Evolutionary conservation across 2,329 filamentous ascomycete species (phyloP), one percentile per base, ranked within the genome.

Genomic region (Monosporascus cannonballus): DNA sequence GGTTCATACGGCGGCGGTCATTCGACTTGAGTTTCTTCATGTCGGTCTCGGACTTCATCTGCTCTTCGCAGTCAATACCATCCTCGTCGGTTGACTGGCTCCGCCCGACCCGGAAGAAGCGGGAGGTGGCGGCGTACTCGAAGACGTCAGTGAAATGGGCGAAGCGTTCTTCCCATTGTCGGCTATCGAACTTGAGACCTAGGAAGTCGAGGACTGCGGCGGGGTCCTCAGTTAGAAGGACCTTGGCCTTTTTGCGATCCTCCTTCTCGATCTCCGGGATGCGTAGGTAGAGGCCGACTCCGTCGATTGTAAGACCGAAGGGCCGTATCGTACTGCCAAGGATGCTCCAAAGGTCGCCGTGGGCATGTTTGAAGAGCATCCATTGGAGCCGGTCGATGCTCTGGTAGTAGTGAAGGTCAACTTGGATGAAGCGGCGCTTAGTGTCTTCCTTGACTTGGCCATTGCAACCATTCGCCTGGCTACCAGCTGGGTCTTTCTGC

Each of bases 271-370:
- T 83, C 63, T 90, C 85, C 4, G 79, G 75, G 17, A 92, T 77
- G 0, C 87, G 80, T 0, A 93, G 60, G 64, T 78, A 82, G 1
- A 94, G 68, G 2, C 82, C 86, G 14, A 65, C 67, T 49, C 89
- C 80, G 58, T 84, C 85, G 24, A 83, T 71, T 0, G 81, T 87
- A 7, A 94, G 77, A 2, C 88, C 88, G 37, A 83, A 78, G 0
- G 77, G 78, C 0, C 85, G 78, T 56, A 89, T 81, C 8, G 76
- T 79, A 18, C 78, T 74, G 5, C 87, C 86, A 0, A 93, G 64
- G 8, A 83, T 65, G 54, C 81, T 86, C 77, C 84, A 84, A 0
- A 83, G 52, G 59, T 93, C 89, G n/a, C 87, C 86, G 60, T 93
- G 89, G 0, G 81, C 79, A 39, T 86, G 76, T 58, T 82, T 82